phyloP scores from a whole-genome alignment of 75 land plant species.

The Selaginella tamariscina region DNA sequence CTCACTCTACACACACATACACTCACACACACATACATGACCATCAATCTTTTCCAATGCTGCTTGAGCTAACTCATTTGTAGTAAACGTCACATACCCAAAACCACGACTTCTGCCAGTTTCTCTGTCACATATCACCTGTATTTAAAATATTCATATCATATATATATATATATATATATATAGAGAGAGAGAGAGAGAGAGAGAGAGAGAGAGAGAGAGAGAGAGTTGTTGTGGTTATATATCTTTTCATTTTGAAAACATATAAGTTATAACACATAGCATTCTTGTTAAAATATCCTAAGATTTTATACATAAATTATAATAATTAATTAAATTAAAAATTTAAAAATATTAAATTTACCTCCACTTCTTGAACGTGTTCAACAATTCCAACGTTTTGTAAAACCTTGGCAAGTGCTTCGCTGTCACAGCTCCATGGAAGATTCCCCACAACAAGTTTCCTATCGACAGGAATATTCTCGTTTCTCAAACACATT shows the following conservation, averaged over 20 bases:
- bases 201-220: no score
- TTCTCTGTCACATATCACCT: constrained; percentile 39
- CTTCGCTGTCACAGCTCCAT: constrained; percentile 11
- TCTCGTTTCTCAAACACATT: neutral
- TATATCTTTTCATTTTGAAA: no score
- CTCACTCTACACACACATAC: no score
- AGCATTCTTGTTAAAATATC: no score
- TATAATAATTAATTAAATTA: neutral
- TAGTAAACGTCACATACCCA: neutral
- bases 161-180: neutral
- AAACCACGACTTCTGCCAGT: constrained; percentile 14
- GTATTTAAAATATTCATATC: neutral
- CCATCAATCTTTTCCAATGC: constrained; percentile 6
- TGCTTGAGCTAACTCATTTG: neutral
- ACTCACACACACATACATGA: constrained; percentile 5
- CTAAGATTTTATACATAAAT: neutral
- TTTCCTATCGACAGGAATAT: neutral
- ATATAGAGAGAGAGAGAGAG: no score
- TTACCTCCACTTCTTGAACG: constrained; percentile 4
- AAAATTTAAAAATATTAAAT: neutral
- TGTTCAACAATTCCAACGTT: constrained; percentile 32
- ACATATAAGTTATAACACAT: no score
- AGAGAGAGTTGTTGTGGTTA: no score
- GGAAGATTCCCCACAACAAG: constrained; percentile 11
- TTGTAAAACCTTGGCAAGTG: neutral